These are phyloP conservation scores for Fennellomyces sp. DNA, from an alignment of 371 early-diverging fungal genomes.

Conservation along the genomic window DNA sequence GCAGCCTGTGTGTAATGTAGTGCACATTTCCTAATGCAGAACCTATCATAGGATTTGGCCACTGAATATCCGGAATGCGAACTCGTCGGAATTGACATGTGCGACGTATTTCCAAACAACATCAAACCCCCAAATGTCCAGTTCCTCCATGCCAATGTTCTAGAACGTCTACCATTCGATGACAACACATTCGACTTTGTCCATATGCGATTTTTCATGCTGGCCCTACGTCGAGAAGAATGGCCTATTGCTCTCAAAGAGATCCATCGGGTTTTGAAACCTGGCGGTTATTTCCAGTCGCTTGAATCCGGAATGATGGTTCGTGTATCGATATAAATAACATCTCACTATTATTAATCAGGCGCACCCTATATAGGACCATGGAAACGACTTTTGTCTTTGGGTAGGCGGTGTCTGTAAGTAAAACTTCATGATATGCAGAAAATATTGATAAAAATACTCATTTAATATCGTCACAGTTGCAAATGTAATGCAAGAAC, in stretches of 20 bases:
- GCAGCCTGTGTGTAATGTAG: not conserved
- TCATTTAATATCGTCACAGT: constrained; percentile 17
- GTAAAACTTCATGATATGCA: constrained; percentile 17
- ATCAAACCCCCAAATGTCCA: constrained; percentile 49
- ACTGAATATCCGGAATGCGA: constrained; percentile 59
- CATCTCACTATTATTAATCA: not conserved
- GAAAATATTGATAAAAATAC: constrained; percentile 25
- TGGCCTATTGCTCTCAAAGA: constrained; percentile 55
- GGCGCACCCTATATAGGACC: constrained; percentile 22
- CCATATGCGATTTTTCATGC: constrained; percentile 55
- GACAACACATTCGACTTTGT: constrained; percentile 66
- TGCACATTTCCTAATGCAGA: not conserved
- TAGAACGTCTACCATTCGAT: constrained; percentile 56
- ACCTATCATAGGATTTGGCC: constrained; percentile 22
- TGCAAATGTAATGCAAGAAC: constrained; percentile 22
- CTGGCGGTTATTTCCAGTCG: constrained; percentile 61
- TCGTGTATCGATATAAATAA: constrained; percentile 10
- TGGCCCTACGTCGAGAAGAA: constrained; percentile 49
- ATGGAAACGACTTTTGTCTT: constrained; percentile 30
- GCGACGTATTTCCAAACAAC: constrained; percentile 52
- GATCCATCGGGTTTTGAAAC: constrained; percentile 54
- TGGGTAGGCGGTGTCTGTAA: constrained; percentile 34
- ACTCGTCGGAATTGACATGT: constrained; percentile 59
- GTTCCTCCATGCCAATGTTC: constrained; percentile 47
- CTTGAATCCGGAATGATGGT: constrained; percentile 53